These are phyloP conservation scores for Fomitopsis serialis DNA, from an alignment of 768 basidiomycete species.

Conservation along the genomic window DNA sequence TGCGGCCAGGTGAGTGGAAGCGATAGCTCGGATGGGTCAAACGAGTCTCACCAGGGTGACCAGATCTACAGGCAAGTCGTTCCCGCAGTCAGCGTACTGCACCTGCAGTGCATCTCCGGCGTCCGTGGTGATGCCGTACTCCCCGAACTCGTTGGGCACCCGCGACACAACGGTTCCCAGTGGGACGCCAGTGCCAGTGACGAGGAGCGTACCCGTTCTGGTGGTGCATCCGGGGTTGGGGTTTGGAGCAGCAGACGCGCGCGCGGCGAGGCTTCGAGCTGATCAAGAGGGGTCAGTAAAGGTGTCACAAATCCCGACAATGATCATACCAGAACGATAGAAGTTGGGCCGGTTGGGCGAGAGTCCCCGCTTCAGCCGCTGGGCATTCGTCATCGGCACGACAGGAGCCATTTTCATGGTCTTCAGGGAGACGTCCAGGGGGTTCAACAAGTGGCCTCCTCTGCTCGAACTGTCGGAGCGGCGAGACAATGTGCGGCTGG, in stretches of 20 bases:
- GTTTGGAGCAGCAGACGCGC: background rate
- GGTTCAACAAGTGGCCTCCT: constrained; percentile 5
- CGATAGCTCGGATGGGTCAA: background rate
- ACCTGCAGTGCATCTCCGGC: constrained; percentile 10
- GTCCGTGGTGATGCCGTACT: constrained; percentile 16
- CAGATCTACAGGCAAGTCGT: constrained; percentile 10
- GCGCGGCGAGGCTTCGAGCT: constrained; percentile 7
- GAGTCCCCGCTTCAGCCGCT: constrained; percentile 16
- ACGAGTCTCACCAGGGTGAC: constrained; percentile 9
- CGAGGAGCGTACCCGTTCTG: constrained; percentile 7
- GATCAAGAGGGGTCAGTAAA: background rate
- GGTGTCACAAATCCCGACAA: background rate
- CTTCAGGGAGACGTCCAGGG: constrained; percentile 3
- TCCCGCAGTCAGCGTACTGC: constrained; percentile 5
- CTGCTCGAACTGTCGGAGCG: background rate
- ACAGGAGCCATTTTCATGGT: constrained; percentile 3
- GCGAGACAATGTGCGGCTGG: background rate
- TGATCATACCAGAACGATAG: constrained; percentile 6
- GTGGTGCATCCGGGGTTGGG: background rate
- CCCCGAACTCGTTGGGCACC: constrained; percentile 14
- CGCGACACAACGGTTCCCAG: constrained; percentile 7
- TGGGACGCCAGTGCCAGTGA: constrained; percentile 1
- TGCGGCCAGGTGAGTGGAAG: background rate
- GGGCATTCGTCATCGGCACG: constrained; percentile 13
- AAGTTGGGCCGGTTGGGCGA: constrained; percentile 14